These are phyloP conservation scores for Penicillium sp. DNA, from an alignment of 2,329 filamentous ascomycete species.

Conservation along the genomic window DNA sequence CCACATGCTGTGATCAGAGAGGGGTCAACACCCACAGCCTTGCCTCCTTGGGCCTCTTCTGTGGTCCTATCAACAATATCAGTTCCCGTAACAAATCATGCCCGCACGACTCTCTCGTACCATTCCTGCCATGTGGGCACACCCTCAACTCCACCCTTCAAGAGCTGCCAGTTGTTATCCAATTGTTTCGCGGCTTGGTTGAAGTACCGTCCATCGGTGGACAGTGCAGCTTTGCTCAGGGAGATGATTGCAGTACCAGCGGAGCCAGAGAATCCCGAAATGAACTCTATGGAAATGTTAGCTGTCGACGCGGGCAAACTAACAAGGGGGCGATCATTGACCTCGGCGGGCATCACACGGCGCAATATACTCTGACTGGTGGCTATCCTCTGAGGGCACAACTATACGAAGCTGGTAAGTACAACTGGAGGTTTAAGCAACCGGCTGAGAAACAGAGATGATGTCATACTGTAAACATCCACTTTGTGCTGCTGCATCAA, in stretches of 20 bases:
- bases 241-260: conserved; percentile 91
- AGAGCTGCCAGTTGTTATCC: conserved; percentile 82
- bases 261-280: conserved; percentile 91
- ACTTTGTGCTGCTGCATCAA: conserved; percentile 85
- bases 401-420: conserved; percentile 57
- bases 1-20: conserved; percentile 71
- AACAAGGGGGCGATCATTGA: conserved; percentile 31
- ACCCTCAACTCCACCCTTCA: conserved; percentile 91
- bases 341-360: conserved; percentile 86
- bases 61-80: conserved; percentile 52
- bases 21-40: conserved; percentile 86
- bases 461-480: conserved; percentile 77
- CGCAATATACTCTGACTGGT: conserved; percentile 97
- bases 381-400: conserved; percentile 92
- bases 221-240: conserved; percentile 78
- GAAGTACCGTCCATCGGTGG: conserved; percentile 96
- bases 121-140: conserved; percentile 98
- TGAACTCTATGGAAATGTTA: conserved; percentile 59
- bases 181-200: conserved; percentile 92
- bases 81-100: conserved; percentile 2
- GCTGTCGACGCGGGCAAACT: conserved; percentile 8
- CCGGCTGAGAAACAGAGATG: conserved; percentile 11
- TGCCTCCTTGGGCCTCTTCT: conserved; percentile 80
- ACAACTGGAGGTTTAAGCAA: conserved; percentile 11
- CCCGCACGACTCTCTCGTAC: conserved; percentile 45